phyloP scores from a whole-genome alignment of 164 flowering plant genomes.

The Malania oleifera region DNA sequence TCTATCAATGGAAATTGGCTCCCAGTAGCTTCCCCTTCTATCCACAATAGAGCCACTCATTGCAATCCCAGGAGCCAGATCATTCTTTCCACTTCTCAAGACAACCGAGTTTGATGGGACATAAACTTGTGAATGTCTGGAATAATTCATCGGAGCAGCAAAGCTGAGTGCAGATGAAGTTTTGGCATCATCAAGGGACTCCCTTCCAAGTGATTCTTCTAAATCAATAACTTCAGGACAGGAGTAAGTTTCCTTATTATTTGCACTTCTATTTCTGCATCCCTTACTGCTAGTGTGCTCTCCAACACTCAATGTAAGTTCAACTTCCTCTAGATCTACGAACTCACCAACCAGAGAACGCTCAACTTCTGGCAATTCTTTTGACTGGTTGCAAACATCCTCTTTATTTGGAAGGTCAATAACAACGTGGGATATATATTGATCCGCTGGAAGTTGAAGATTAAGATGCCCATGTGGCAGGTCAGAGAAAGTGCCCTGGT shows the following conservation, averaged over 20 bases:
- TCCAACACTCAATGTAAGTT: constrained; percentile 28
- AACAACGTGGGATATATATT: constrained; percentile 15
- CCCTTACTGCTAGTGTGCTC: constrained; percentile 10
- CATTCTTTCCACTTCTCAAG: constrained; percentile 9
- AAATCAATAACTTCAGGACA: constrained; percentile 25
- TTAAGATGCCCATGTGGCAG: constrained; percentile 21
- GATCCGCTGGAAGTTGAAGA: constrained; percentile 37
- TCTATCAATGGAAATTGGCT: constrained; percentile 3
- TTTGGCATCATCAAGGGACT: constrained; percentile 9
- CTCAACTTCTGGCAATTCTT: constrained; percentile 2
- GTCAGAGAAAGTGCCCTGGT: constrained; percentile 4
- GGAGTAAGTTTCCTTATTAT: constrained; percentile 6
- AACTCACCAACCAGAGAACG: constrained; percentile 5
- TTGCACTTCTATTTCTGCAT: constrained; percentile 6
- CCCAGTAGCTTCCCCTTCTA: constrained; percentile 5
- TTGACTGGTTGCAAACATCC: neutral
- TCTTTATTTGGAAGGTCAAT: constrained; percentile 6
- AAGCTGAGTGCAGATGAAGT: constrained; percentile 1
- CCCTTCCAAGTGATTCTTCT: constrained; percentile 26
- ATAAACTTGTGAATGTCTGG: constrained; percentile 14
- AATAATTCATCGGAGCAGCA: constrained; percentile 10
- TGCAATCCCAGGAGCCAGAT: constrained; percentile 8
- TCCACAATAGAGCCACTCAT: constrained; percentile 7
- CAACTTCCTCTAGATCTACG: constrained; percentile 21
- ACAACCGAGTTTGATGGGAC: constrained; percentile 8